Percentiles rank a stretch among this genome's conserved stretches.
Conservation (phyloP, 108 stramenopile genomes). For the Skeletonema grethae region DNA sequence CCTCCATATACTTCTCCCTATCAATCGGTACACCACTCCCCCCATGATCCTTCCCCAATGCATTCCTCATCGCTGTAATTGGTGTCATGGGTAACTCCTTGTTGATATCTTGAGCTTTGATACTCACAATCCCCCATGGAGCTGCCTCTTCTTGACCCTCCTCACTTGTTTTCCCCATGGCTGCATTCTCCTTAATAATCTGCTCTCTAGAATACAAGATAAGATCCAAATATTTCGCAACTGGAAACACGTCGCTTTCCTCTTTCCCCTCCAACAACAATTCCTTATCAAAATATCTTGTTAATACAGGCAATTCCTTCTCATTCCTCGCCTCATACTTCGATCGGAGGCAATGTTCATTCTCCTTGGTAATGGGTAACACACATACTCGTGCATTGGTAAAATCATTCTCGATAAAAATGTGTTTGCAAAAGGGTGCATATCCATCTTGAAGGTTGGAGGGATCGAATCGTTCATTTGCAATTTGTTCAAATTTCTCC, state of each 20-base stretch:
- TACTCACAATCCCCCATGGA: constrained; percentile 97
- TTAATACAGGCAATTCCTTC: constrained; percentile 90
- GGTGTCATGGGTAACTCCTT: constrained; percentile 96
- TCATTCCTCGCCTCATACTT: constrained; percentile 91
- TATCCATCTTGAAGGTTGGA: constrained; percentile 84
- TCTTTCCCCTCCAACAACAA: constrained; percentile 38
- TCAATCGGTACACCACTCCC: constrained; percentile 86
- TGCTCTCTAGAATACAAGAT: constrained; percentile 96
- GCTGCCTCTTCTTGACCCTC: constrained; percentile 45
- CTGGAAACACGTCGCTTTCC: constrained; percentile 56
- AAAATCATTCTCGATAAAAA: constrained; percentile 93
- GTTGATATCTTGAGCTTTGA: constrained; percentile 95
- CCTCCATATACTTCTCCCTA: constrained; percentile 80
- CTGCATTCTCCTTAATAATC: constrained; percentile 80
- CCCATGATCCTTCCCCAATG: constrained; percentile 92
- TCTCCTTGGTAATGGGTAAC: constrained; percentile 77
- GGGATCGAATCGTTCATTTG: constrained; percentile 67
- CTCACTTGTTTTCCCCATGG: constrained; percentile 74
- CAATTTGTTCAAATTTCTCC: constrained; percentile 75
- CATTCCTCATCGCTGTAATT: constrained; percentile 98
- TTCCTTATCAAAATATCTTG: constrained; percentile 76
- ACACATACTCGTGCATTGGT: constrained; percentile 75
- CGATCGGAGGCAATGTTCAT: constrained; percentile 78
- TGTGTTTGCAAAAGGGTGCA: constrained; percentile 99
- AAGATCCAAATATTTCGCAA: constrained; percentile 90